Base-by-base conservation (phyloP, 306 rosid genomes). In the Cercis canadensis region DNA sequence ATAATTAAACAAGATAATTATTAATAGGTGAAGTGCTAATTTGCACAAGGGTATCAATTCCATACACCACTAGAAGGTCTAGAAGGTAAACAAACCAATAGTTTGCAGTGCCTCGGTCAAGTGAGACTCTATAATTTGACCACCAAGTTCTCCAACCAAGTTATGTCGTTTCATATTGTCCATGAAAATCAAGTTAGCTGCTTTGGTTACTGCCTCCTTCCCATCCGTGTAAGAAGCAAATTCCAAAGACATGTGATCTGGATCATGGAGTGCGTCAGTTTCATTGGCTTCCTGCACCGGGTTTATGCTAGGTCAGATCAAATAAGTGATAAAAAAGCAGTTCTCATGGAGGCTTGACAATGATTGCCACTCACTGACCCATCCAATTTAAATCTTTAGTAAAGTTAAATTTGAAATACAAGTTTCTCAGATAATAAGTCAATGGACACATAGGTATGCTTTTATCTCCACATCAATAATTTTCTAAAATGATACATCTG, bases 201-300 rank as follows among this genome's bases (percentile, higher is more conserved):
- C 97, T 78, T 84, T 87, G 44, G 84, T 74, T 40, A 93, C 67
- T 50, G 92, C 90, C 80, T 88, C 93, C 85, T 87, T 93, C 76
- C 92, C 97, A 59, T 93, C 97, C 69, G 71, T 76, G 50, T 73
- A 76, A 41, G 96, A 88, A 69, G 75, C 72, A 80, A 93, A 85
- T 78, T 90, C 92, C 60, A 93, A 50, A 63, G 78, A 66, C 90
- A 90, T 83, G 57, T 53, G 65, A 60, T 78, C 76, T 34, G 73
- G 67, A 70, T 44, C 81, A 49, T 19, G 51, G 54, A 49, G 53
- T 57, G 75, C 75, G 40, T 72, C 79, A 56, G 67, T 67, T 57
- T 77, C 82, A 70, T 62, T 67, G 67, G 71, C 84, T 47, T 81
- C 85, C 97, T 92, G 88, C 81, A 75, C 60, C 43, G 61, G 68